These are phyloP conservation scores for Rhizopogon sp. DNA, from an alignment of 768 basidiomycete genomes.

Conservation along the genomic window DNA sequence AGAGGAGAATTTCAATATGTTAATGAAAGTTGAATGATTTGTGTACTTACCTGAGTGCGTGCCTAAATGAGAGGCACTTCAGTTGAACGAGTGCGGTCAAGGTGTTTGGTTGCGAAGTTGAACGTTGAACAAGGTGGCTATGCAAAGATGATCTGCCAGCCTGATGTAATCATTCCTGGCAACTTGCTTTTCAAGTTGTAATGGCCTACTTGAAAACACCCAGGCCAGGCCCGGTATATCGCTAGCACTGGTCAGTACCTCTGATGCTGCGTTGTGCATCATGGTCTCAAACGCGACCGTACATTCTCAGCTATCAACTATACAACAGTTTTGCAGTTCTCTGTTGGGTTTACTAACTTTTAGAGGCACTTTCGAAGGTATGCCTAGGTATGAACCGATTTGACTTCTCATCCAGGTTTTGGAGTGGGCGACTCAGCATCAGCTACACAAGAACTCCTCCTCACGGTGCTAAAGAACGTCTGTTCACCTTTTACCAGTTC, in stretches of 20 bases:
- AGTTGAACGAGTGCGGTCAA: too few species aligned
- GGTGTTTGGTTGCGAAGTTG: too few species aligned
- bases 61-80: too few species aligned
- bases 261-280: neutral
- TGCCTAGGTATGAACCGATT: neutral
- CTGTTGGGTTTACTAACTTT: conserved; percentile 59
- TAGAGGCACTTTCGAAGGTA: conserved; percentile 64
- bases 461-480: conserved; percentile 62
- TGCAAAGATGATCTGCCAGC: too few species aligned
- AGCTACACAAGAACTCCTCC: conserved; percentile 57
- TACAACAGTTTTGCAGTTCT: conserved; percentile 67
- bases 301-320: conserved; percentile 49
- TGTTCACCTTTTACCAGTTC: conserved; percentile 60
- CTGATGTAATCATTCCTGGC: too few species aligned
- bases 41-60: too few species aligned
- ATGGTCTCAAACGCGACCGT: conserved; percentile 2
- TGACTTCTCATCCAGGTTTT: conserved; percentile 36
- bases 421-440: conserved; percentile 66
- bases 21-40: too few species aligned
- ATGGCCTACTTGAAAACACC: too few species aligned
- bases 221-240: too few species aligned
- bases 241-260: conserved; percentile 26
- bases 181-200: too few species aligned
- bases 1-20: too few species aligned
- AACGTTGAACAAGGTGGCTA: too few species aligned